A percentile compares a stretch with the other conserved stretches of the same genome.
These are phyloP conservation scores for Recurvomyces mirabilis DNA, from an alignment of 495 filamentous ascomycete genomes.

Conservation along the genomic window DNA sequence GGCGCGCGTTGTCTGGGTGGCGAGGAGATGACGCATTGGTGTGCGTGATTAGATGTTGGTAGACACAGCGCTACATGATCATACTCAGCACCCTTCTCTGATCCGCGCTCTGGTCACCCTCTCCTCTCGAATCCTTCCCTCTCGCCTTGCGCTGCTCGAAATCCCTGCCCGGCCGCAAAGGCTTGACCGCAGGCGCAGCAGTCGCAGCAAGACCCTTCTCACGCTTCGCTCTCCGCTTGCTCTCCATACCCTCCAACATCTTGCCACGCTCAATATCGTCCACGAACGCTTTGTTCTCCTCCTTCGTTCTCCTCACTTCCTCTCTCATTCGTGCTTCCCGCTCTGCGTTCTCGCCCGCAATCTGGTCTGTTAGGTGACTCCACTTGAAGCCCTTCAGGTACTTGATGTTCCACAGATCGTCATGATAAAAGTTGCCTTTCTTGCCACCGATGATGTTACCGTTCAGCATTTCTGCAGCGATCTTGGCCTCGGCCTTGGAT, in stretches of 20 bases:
- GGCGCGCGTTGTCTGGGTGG: too few species aligned
- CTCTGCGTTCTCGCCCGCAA: slow-evolving; percentile 71
- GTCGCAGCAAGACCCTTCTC: slow-evolving; percentile 43
- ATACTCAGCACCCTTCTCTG: slow-evolving; percentile 4
- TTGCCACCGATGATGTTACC: slow-evolving; percentile 71
- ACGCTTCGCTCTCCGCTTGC: slow-evolving; percentile 46
- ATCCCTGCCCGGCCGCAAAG: slow-evolving; percentile 46
- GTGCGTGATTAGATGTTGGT: too few species aligned
- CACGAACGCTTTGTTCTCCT: slow-evolving; percentile 75
- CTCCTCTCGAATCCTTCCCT: slow-evolving; percentile 15
- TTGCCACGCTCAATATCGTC: slow-evolving; percentile 59
- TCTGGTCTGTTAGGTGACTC: slow-evolving; percentile 55
- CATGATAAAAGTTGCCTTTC: slow-evolving; percentile 80
- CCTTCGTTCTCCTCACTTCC: slow-evolving; percentile 65
- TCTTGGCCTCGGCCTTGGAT: slow-evolving; percentile 65
- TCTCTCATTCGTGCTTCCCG: slow-evolving; percentile 65
- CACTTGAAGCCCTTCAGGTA: slow-evolving; percentile 85
- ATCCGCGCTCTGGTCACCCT: background rate
- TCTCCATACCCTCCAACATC: slow-evolving; percentile 31
- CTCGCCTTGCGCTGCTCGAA: slow-evolving; percentile 62
- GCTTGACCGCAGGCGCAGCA: slow-evolving; percentile 56
- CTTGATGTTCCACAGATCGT: slow-evolving; percentile 81
- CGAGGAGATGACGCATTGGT: too few species aligned
- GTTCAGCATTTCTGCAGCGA: slow-evolving; percentile 76
- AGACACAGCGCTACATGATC: slow-evolving; percentile 6